Conservation (phyloP, 2,329 filamentous ascomycete species). For the Aspergillus niger region DNA sequence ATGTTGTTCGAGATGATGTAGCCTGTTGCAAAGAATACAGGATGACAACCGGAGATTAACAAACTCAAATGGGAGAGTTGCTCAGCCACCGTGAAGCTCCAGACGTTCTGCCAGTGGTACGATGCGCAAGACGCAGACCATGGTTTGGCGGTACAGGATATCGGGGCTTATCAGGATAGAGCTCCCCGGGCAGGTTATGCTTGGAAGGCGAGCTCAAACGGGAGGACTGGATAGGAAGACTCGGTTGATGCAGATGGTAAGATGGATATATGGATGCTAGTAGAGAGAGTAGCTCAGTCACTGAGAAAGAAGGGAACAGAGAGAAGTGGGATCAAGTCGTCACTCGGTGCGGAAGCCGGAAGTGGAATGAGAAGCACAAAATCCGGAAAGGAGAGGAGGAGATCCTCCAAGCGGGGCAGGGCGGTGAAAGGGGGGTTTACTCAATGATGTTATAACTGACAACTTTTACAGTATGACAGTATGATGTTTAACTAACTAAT, state of each 20-base stretch:
- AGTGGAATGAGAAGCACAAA: neutral
- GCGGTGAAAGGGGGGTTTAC: neutral
- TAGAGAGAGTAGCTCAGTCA: too few relatives aligned
- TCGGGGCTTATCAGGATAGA: conserved; percentile 3
- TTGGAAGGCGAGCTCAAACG: neutral
- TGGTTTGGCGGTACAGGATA: conserved; percentile 21
- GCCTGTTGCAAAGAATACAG: neutral
- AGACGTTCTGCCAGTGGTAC: conserved; percentile 28
- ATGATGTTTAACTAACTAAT: too few relatives aligned
- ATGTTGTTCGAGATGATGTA: too few relatives aligned
- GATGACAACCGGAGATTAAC: neutral
- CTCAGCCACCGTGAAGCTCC: conserved; percentile 34
- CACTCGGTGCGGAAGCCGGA: conserved; percentile 1
- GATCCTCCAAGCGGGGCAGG: conserved; percentile 6
- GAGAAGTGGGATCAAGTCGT: too few relatives aligned
- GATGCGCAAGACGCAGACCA: conserved; percentile 27
- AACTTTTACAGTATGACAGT: too few relatives aligned
- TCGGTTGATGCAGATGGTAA: neutral
- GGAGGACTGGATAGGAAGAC: neutral
- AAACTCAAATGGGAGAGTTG: conserved; percentile 9
- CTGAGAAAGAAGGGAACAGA: too few relatives aligned
- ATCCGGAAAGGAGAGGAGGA: neutral
- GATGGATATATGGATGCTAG: too few relatives aligned
- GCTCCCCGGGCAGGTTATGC: neutral
- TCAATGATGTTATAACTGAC: too few relatives aligned